Conservation (phyloP, 2,329 filamentous ascomycete genomes). For the Fusarium verrucosum region DNA sequence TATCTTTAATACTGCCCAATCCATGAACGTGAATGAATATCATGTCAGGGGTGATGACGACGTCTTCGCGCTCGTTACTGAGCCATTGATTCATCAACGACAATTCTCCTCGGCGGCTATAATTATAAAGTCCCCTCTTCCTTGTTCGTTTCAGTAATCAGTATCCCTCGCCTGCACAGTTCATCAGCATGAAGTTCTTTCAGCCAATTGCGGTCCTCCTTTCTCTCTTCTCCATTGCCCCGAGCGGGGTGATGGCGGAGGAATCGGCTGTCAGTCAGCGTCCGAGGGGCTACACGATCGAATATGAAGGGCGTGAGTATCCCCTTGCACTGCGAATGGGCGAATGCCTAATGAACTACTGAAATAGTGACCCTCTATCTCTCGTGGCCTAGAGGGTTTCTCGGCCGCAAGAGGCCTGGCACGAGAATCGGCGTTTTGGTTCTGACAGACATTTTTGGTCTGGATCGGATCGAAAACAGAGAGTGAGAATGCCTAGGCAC, state of each 20-base stretch:
- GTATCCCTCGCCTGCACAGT: not conserved
- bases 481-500: not conserved
- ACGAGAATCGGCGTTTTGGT: constrained; percentile 17
- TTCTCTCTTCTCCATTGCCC: not conserved
- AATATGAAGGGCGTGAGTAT: constrained; percentile 15
- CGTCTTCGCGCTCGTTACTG: not conserved
- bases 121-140: not conserved
- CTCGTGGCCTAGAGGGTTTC: constrained; percentile 1
- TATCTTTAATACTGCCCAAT: not conserved
- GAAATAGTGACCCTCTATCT: constrained; percentile 15
- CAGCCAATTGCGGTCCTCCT: constrained; percentile 2
- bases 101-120: not conserved
- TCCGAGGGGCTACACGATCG: not conserved
- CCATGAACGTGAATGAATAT: not conserved
- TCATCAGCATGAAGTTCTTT: constrained; percentile 6
- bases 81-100: not conserved
- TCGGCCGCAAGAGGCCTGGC: constrained; percentile 1
- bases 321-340: rapidly evolving
- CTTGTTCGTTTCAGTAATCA: too few species aligned
- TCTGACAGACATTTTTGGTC: constrained; percentile 28
- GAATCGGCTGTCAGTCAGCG: not conserved
- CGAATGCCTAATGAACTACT: not conserved
- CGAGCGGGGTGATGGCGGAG: constrained; percentile 1
- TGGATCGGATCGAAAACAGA: constrained; percentile 14
- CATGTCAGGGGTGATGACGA: not conserved